Percentiles rank a stretch among this genome's conserved stretches.
Conservation (phyloP, 2,329 filamentous ascomycete genomes). For the Elsinoe necatrix region DNA sequence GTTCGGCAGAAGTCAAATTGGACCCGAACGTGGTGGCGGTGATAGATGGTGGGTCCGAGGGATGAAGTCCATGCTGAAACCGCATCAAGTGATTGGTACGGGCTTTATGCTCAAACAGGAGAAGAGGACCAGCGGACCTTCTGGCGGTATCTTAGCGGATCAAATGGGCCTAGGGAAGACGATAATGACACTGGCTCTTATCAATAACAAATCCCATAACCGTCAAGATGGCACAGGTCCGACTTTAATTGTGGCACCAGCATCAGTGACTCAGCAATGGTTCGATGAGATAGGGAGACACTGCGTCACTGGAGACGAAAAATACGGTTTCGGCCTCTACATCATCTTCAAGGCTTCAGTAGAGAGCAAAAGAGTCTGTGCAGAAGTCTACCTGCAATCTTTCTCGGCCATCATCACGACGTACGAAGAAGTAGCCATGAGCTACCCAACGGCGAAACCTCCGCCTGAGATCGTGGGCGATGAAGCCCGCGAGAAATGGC, state of each 20-base stretch:
- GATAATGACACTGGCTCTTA: conserved; percentile 36
- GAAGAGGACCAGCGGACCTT: conserved; percentile 28
- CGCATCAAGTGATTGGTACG: conserved; percentile 45
- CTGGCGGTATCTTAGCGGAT: conserved; percentile 36
- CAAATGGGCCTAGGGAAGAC: conserved; percentile 38
- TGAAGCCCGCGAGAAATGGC: conserved; percentile 34
- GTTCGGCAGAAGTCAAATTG: conserved; percentile 33
- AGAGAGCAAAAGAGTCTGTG: conserved; percentile 7
- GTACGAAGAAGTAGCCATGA: conserved; percentile 34
- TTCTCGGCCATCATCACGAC: conserved; percentile 33
- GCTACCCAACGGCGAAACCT: conserved; percentile 35
- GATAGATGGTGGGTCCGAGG: conserved; percentile 40
- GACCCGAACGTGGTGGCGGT: conserved; percentile 27
- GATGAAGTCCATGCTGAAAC: conserved; percentile 39
- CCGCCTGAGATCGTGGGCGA: conserved; percentile 32
- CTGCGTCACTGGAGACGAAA: conserved; percentile 15
- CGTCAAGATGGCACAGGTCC: conserved; percentile 22
- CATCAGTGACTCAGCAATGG: conserved; percentile 36
- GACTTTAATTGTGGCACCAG: conserved; percentile 38
- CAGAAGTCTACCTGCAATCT: conserved; percentile 12
- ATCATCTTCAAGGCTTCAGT: conserved; percentile 17
- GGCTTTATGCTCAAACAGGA: conserved; percentile 50
- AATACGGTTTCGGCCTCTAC: not conserved
- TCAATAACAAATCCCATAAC: conserved; percentile 33
- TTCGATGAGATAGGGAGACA: conserved; percentile 25